phyloP scores from a whole-genome alignment of 2,329 filamentous ascomycete species.

The Alternaria angustiovoidea region DNA sequence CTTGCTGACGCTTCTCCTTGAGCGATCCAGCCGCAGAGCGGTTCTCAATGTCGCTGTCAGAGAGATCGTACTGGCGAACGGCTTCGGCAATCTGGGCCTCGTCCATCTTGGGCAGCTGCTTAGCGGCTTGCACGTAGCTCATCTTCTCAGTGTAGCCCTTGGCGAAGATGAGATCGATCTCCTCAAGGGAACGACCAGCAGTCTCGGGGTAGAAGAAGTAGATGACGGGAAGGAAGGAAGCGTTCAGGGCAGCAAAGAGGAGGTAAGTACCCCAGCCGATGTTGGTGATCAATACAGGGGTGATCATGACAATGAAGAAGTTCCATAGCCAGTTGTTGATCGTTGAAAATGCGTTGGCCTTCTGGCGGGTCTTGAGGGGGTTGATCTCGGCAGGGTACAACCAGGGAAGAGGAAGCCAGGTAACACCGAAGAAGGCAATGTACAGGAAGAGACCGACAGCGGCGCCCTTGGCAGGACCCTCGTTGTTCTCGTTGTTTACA shows the following conservation, averaged over 20 bases:
- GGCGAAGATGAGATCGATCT: slow-evolving; percentile 62
- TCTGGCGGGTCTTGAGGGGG: slow-evolving; percentile 63
- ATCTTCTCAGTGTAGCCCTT: slow-evolving; percentile 48
- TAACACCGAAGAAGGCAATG: slow-evolving; percentile 73
- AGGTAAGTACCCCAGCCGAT: slow-evolving; percentile 55
- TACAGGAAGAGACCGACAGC: slow-evolving; percentile 72
- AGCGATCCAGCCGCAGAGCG: slow-evolving; percentile 33
- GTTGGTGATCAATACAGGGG: slow-evolving; percentile 49
- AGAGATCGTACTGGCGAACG: slow-evolving; percentile 46
- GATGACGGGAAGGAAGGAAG: slow-evolving; percentile 60
- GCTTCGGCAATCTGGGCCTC: slow-evolving; percentile 46
- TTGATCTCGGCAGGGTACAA: slow-evolving; percentile 62
- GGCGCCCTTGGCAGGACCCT: slow-evolving; percentile 55
- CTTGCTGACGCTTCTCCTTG: slow-evolving; percentile 35
- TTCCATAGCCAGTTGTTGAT: slow-evolving; percentile 63
- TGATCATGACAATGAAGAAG: slow-evolving; percentile 55
- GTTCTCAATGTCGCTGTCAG: slow-evolving; percentile 42
- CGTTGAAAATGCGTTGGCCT: slow-evolving; percentile 64
- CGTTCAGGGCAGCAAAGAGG: slow-evolving; percentile 63
- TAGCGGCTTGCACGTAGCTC: slow-evolving; percentile 48
- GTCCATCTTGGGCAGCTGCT: slow-evolving; percentile 47
- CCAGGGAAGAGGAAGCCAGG: slow-evolving; percentile 71
- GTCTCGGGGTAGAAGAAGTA: slow-evolving; percentile 67
- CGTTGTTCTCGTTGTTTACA: slow-evolving; percentile 13
- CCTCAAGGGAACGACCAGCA: slow-evolving; percentile 58